Base-by-base conservation (phyloP, 306 rosid species). In the Vigna unguiculata region DNA sequence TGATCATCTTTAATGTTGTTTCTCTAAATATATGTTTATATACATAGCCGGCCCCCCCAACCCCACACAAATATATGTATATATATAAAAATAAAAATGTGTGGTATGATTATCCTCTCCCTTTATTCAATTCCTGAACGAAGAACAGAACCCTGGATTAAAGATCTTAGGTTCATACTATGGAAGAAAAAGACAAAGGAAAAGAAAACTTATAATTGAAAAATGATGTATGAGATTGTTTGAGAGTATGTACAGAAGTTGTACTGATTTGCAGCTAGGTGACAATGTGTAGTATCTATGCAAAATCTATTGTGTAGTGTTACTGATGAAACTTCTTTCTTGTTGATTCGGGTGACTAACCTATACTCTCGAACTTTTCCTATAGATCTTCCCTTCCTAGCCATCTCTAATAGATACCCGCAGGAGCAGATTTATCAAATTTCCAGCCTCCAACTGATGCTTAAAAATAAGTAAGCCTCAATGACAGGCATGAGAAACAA, bases 341-440 rank as follows among this genome's bases (percentile, higher is more conserved):
- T 10, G 47, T 19, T 22, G 76, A 58, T 25, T 60, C 69, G 77
- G 34, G 63, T 53, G 73, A 64, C 67, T 74, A 75, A 46, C 55
- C 77, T 74, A 57, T 81, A 78, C 69, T 69, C 32, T 78, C 74
- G 19, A 47, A 72, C 6, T 67, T 13, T 61, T 46, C 79, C 61
- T 74, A 52, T 32, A 34, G 57, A 66, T 47, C 78, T 75, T 71
- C 49, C 70, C 48, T 64, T 63, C 73, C 85, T 74, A 77, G 21
- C 41, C 75, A 84, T 76, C 17, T 34, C 43, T 43, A 72, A 47
- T 54, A 20, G 67, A 43, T 28, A 40, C 52, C 52, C 70, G 38
- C n/a, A 22, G 25, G 19, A 78, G 49, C 66, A 63, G 74, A 38
- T 47, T 60, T 51, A 43, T 25, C 70, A 43, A 49, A 64, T 22